phyloP scores from a whole-genome alignment of 768 basidiomycete genomes.

The Hericium alpestre region DNA sequence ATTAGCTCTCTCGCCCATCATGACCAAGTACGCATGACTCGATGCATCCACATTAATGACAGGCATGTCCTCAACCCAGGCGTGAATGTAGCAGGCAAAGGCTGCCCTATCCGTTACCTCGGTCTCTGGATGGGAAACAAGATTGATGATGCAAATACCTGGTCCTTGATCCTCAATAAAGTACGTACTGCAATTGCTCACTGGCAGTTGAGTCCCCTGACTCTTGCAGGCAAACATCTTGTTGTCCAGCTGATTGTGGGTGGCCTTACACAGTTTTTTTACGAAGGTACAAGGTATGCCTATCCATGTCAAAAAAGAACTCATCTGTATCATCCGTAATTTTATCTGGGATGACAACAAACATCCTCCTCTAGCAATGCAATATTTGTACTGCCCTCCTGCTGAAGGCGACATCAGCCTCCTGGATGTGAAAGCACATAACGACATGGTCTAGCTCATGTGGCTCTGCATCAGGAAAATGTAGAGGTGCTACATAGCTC shows the following conservation, averaged over 20 bases:
- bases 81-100: background rate
- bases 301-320: too few relatives aligned
- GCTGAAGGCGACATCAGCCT: too few relatives aligned
- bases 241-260: slow-evolving; percentile 16
- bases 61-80: background rate
- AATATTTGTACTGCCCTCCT: too few relatives aligned
- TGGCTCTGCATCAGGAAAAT: too few relatives aligned
- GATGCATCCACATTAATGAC: background rate
- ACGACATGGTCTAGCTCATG: too few relatives aligned
- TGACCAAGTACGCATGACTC: accelerated
- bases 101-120: background rate
- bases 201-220: slow-evolving; percentile 5
- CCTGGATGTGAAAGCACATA: too few relatives aligned
- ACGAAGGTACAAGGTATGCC: slow-evolving; percentile 20
- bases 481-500: too few relatives aligned
- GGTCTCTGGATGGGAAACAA: slow-evolving; percentile 2
- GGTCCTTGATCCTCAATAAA: slow-evolving; percentile 4
- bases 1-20: slow-evolving; percentile 18
- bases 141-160: background rate
- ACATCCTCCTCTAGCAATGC: too few relatives aligned
- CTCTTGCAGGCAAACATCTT: slow-evolving; percentile 7
- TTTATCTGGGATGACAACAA: too few relatives aligned
- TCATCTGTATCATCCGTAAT: too few relatives aligned
- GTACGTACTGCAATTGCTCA: background rate
- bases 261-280: slow-evolving; percentile 19